A percentile compares a stretch with the other conserved stretches of the same genome.
Conservation (phyloP, 345 rosid genomes). For the Salix brachista region DNA sequence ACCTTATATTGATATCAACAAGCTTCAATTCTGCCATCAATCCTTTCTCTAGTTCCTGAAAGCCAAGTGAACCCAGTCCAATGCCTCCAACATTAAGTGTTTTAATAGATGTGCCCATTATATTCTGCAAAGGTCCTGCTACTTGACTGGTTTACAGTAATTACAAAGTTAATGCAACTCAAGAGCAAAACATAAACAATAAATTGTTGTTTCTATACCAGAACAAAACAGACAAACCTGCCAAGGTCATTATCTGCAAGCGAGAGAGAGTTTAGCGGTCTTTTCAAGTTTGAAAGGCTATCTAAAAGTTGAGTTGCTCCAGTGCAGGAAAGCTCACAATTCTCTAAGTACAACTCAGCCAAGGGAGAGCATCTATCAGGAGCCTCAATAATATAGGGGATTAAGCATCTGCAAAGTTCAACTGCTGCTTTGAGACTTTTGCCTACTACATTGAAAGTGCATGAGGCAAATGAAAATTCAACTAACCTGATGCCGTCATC, state of each 20-base stretch:
- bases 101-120: conserved; percentile 41
- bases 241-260: conserved; percentile 77
- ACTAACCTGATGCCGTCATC: conserved; percentile 75
- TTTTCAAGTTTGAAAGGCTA: conserved; percentile 43
- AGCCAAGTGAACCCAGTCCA: conserved; percentile 76
- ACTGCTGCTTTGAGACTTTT: conserved; percentile 21
- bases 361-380: conserved; percentile 40
- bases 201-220: conserved; percentile 10
- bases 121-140: conserved; percentile 52
- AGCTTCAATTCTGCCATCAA: conserved; percentile 41
- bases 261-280: conserved; percentile 52
- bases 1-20: conserved; percentile 69
- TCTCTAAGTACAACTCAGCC: conserved; percentile 58
- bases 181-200: conserved; percentile 2
- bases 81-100: conserved; percentile 64
- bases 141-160: conserved; percentile 49
- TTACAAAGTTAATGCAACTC: conserved; percentile 13
- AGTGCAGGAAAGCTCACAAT: conserved; percentile 63
- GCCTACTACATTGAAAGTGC: background rate
- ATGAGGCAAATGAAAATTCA: conserved; percentile 10
- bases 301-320: conserved; percentile 61
- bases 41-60: conserved; percentile 45
- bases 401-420: conserved; percentile 56
- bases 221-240: conserved; percentile 44
- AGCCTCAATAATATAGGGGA: conserved; percentile 56